A percentile compares a stretch with the other conserved stretches of the same genome.
Evolutionary conservation across 1,284 basidiomycete species (phyloP).

Genomic region (Trichosporon ovoides): DNA sequence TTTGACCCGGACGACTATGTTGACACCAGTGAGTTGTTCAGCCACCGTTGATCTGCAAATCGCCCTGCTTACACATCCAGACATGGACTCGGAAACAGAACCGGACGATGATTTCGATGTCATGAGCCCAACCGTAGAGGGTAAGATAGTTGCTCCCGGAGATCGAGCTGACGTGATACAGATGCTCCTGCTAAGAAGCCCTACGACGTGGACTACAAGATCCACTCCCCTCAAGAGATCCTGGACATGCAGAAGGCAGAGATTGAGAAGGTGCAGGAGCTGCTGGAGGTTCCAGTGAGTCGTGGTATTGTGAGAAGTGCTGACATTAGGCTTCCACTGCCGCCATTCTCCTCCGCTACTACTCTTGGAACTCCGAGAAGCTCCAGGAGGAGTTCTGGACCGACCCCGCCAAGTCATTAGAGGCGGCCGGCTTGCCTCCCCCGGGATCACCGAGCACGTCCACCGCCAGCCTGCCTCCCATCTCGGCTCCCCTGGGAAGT

Average conservation of each 20-base stretch:
- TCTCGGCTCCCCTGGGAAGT: slow-evolving; percentile 40
- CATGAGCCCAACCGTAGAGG: slow-evolving; percentile 40
- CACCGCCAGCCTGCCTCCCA: slow-evolving; percentile 29
- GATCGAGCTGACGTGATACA: slow-evolving; percentile 11
- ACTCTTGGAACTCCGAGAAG: slow-evolving; percentile 92
- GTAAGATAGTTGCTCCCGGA: slow-evolving; percentile 23
- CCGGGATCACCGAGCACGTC: slow-evolving; percentile 39
- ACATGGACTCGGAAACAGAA: slow-evolving; percentile 32
- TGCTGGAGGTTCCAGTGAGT: slow-evolving; percentile 79
- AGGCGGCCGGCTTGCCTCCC: slow-evolving; percentile 62
- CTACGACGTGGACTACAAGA: slow-evolving; percentile 52
- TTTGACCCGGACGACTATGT: slow-evolving; percentile 37
- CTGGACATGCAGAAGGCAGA: slow-evolving; percentile 70
- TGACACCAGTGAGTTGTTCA: slow-evolving; percentile 26
- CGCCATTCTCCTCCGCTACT: slow-evolving; percentile 73
- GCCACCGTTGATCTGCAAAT: background rate
- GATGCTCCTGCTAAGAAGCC: slow-evolving; percentile 42
- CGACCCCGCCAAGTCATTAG: slow-evolving; percentile 64
- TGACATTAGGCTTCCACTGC: slow-evolving; percentile 55
- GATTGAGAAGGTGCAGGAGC: slow-evolving; percentile 73
- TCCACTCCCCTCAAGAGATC: slow-evolving; percentile 69
- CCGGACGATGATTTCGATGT: slow-evolving; percentile 40
- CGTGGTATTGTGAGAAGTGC: slow-evolving; percentile 12
- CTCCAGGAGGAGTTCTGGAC: slow-evolving; percentile 96
- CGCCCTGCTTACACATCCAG: slow-evolving; percentile 18